Percentiles rank a stretch among this genome's conserved stretches.
Evolutionary conservation across 768 basidiomycete species (phyloP).

Genomic region (Paxillus rubicundulus): DNA sequence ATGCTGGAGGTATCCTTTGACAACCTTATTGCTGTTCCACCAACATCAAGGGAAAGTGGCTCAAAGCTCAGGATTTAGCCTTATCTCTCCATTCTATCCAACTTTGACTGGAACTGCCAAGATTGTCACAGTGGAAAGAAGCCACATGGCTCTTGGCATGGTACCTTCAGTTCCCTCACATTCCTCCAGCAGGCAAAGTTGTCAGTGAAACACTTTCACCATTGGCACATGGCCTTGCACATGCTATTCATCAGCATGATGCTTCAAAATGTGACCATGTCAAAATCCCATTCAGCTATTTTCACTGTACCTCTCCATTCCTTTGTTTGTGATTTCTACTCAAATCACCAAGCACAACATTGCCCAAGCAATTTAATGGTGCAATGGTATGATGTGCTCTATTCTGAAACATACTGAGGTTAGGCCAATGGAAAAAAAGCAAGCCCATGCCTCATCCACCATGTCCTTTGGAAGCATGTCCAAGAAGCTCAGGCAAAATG

Average conservation of each 20-base stretch:
- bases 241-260: neutral
- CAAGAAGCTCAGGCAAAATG: too few species aligned
- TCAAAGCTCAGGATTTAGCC: neutral
- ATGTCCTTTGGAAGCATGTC: too few species aligned
- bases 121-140: neutral
- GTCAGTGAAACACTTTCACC: neutral
- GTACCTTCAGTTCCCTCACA: neutral
- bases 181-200: too few species aligned
- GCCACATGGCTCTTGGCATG: neutral
- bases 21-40: too few species aligned
- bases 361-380: neutral
- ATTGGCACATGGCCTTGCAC: neutral
- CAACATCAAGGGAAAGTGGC: neutral
- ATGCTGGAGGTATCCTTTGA: too few species aligned
- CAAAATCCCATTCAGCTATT: neutral
- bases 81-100: neutral
- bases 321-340: neutral
- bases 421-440: too few species aligned
- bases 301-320: neutral
- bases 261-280: neutral
- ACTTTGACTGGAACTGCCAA: neutral
- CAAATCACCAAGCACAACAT: neutral
- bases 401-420: neutral
- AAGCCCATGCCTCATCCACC: too few species aligned
- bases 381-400: neutral